phyloP scores from a whole-genome alignment of 768 basidiomycete species.

The Suillus americanus region DNA sequence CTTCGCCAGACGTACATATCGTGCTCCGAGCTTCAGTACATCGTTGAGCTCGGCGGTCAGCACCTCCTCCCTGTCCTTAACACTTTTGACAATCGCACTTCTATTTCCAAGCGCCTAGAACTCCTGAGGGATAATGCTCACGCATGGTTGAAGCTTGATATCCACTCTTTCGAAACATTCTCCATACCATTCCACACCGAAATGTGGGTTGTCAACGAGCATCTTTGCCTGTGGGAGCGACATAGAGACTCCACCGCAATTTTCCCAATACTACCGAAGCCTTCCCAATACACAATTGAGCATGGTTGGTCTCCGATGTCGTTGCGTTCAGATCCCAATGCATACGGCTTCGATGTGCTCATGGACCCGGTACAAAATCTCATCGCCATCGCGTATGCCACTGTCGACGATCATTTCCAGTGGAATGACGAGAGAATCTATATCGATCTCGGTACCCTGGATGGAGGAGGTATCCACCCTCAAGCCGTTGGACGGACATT shows the following conservation, averaged over 20 bases:
- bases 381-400: neutral
- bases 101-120: neutral
- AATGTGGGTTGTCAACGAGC: neutral
- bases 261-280: neutral
- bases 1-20: neutral
- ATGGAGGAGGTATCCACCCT: neutral
- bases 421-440: neutral
- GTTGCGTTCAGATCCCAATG: neutral
- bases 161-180: neutral
- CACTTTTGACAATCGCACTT: neutral
- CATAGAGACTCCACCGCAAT: neutral
- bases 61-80: neutral
- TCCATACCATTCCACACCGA: neutral
- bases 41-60: neutral
- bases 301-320: neutral
- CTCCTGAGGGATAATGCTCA: neutral
- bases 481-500: neutral
- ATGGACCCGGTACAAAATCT: neutral
- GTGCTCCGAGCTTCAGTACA: neutral
- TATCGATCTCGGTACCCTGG: neutral
- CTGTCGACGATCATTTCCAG: neutral
- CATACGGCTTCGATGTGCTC: neutral
- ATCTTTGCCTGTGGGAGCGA: conserved; percentile 1
- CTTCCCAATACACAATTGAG: neutral
- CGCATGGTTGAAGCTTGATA: neutral